Base-by-base conservation (phyloP, 257 asterid species). In the Solanum paucissectum region DNA sequence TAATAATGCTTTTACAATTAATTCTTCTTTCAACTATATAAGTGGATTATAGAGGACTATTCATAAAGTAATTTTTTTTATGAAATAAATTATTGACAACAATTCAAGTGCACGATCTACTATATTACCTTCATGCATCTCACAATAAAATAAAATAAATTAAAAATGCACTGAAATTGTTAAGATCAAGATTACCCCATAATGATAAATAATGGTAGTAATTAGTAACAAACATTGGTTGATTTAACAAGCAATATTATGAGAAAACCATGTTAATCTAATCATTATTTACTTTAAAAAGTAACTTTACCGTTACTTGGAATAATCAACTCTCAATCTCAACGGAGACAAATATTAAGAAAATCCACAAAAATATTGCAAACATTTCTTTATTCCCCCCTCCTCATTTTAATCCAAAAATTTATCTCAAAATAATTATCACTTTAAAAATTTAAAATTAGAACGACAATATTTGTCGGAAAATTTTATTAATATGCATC, bases 271-370 rank as follows among this genome's bases (percentile, higher is more conserved):
- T 81, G 85, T 81, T 81, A 82, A 82, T 49, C 85, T 82, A 82
- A 82, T 82, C 44, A 49, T 82, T 49, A 46, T 18, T 81, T 46
- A 32, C 69, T 82, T 82, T 16, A 46, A 49, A 82, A 82, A 82
- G 85, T 44, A 82, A 46, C 85, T 82, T 82, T 82, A 82, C 85
- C 85, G 42, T 82, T 46, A 82, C 85, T 82, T 49, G 85, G 85
- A 52, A 49, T 20, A 46, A 82, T 82, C 85, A 82, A 82, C 37
- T 49, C 85, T 82, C 69, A 29, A 82, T 49, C 44, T 82, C 85
- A 49, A 82, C 11, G 12, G 27, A 49, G 29, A 82, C 85, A 82
- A 29, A 14, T 79, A 44, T 79, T 38, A 9, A 81, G 40, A 81
- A 77, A 81, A 81, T 81, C 37, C 66, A 44, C 66, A 81, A 46